Evolutionary conservation across 371 early-diverging fungal species (phyloP), one percentile per base, ranked within the genome.

Genomic region (Nosema muscidifuracis): DNA sequence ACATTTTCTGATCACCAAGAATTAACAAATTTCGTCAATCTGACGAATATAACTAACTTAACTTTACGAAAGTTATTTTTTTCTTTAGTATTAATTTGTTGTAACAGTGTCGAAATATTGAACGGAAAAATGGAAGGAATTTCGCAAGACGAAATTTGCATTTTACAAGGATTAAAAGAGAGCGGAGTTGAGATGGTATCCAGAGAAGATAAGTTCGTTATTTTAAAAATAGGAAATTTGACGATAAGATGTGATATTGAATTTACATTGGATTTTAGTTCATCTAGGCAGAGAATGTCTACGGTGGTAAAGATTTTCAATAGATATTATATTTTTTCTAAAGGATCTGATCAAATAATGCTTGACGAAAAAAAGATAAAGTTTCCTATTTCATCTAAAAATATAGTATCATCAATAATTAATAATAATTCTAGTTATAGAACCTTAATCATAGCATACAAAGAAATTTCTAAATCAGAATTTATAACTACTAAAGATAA

Each of bases 311-410:
- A 34, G 63, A 34, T 78, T 12, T 33, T 34, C 0, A 55, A 69
- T 1, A 81, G 47, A 42, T 42, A 51, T 55, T 76, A 77, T 60
- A 53, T 83, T 18, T 72, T 84, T 28, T 88, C 88, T 74, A 99
- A 99, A 81, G 99, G 99, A 16, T 94, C 95, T 13, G 97, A 97
- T 78, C 76, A 76, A 61, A 74, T 47, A 12, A 55, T 84, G 28
- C 34, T 73, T 0, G n/a, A 55, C 47, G 44, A 58, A 26, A 67
- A 62, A 33, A 65, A 40, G 22, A 65, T 68, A 42, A 61, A 22
- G 1, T 38, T 20, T 24, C 42, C 57, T 3, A 13, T 22, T 3
- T 40, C 20, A 28, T 33, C 26, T 26, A n/a, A 18, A 6, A 50
- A 28, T 1, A 13, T 15, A 22, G 44, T 67, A 18, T 38, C 13